Percentiles rank a stretch among this genome's conserved stretches.
These are phyloP conservation scores for Coffea eugenioides DNA, from an alignment of 257 asterid genomes.

Conservation along the genomic window DNA sequence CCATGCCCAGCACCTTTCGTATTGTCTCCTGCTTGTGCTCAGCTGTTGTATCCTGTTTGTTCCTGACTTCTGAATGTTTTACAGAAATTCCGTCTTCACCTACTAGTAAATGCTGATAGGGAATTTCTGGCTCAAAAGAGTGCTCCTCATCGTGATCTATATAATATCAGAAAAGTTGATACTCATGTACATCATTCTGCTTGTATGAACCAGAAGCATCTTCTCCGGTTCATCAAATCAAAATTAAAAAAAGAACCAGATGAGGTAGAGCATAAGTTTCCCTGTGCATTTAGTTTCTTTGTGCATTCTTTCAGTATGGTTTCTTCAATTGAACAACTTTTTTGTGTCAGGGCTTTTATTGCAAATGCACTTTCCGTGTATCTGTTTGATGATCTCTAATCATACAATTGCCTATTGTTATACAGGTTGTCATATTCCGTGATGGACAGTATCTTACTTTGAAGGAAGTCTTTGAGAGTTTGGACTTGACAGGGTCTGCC, in stretches of 20 bases:
- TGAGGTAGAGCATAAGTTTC: slow-evolving; percentile 53
- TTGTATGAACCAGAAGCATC: slow-evolving; percentile 97
- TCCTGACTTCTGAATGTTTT: slow-evolving; percentile 19
- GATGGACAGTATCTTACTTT: slow-evolving; percentile 90
- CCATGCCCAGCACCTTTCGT: not conserved
- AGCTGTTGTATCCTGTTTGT: slow-evolving; percentile 13
- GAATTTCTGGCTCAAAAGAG: slow-evolving; percentile 92
- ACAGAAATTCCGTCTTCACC: slow-evolving; percentile 88
- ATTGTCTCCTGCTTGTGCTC: slow-evolving; percentile 1
- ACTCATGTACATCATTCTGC: slow-evolving; percentile 96
- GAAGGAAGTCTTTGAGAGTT: slow-evolving; percentile 94
- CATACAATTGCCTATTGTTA: slow-evolving; percentile 20
- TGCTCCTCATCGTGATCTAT: slow-evolving; percentile 95
- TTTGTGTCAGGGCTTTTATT: not conserved
- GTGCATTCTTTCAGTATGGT: not conserved
- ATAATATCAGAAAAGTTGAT: slow-evolving; percentile 90
- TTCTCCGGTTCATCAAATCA: slow-evolving; percentile 84
- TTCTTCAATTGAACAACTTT: slow-evolving; percentile 4
- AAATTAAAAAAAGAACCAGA: slow-evolving; percentile 88
- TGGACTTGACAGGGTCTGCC: slow-evolving; percentile 91
- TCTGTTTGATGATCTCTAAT: not conserved
- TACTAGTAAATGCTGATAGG: slow-evolving; percentile 74
- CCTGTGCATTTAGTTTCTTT: not conserved
- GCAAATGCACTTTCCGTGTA: not conserved
- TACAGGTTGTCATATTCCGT: slow-evolving; percentile 87